Conservation (phyloP, 2,329 filamentous ascomycete genomes). For the Hypocrella siamensis region DNA sequence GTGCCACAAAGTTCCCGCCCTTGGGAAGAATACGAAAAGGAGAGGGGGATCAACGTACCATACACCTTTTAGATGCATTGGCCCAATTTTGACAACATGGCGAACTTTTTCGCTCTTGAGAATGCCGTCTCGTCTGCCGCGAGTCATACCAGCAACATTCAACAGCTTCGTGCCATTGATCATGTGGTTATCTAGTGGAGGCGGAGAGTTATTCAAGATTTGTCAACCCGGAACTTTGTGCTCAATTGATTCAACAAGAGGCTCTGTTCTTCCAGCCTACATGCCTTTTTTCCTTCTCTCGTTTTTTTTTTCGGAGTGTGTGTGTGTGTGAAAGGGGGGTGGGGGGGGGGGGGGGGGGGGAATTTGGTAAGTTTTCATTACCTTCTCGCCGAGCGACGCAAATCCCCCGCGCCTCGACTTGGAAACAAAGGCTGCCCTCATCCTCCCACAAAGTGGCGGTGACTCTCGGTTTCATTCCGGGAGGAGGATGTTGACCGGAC, state of each 20-base stretch:
- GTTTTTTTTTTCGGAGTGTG: too few species aligned
- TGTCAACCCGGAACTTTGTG: neutral
- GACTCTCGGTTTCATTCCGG: slow-evolving; percentile 89
- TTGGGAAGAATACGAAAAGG: too few species aligned
- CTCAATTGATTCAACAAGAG: neutral
- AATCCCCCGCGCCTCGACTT: slow-evolving; percentile 90
- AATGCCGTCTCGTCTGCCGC: slow-evolving; percentile 87
- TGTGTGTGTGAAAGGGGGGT: neutral
- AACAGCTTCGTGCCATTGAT: slow-evolving; percentile 96
- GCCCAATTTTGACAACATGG: slow-evolving; percentile 96
- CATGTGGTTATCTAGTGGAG: slow-evolving; percentile 75
- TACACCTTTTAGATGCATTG: slow-evolving; percentile 96
- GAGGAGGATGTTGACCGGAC: slow-evolving; percentile 83
- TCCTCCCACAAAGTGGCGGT: slow-evolving; percentile 98
- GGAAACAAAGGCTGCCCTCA: slow-evolving; percentile 92
- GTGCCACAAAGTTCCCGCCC: too few species aligned
- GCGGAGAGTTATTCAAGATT: neutral
- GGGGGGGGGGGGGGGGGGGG: too few species aligned
- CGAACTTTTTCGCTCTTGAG: slow-evolving; percentile 94
- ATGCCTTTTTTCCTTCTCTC: neutral
- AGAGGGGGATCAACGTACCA: slow-evolving; percentile 54
- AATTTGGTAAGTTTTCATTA: slow-evolving; percentile 20
- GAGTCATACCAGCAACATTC: slow-evolving; percentile 96
- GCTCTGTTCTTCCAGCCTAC: neutral
- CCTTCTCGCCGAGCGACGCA: slow-evolving; percentile 91